A percentile compares a stretch with the other conserved stretches of the same genome.
These are phyloP conservation scores for Microstegium vimineum DNA, from an alignment of 176 grass and related monocot genomes.

Conservation along the genomic window DNA sequence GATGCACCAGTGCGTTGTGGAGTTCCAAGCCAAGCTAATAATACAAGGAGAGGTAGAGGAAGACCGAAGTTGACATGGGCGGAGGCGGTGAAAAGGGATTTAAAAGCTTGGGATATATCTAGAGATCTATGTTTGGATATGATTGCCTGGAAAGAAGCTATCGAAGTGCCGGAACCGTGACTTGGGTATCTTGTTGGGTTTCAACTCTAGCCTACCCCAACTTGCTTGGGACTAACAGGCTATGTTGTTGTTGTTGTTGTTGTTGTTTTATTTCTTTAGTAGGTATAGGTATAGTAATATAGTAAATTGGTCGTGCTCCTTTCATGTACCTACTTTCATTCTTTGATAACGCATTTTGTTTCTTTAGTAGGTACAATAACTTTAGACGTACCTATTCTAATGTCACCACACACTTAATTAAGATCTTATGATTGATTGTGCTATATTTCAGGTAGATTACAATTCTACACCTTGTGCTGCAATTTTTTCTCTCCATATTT, in stretches of 20 bases:
- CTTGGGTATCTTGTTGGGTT: no score
- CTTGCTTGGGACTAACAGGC: no score
- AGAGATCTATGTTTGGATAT: background rate
- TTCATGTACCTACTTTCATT: background rate
- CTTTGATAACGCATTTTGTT: background rate
- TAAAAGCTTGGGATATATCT: no score
- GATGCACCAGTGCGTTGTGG: no score
- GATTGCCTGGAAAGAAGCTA: no score
- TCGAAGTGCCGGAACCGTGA: no score
- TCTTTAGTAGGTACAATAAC: background rate
- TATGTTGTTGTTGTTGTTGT: no score
- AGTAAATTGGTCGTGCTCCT: background rate
- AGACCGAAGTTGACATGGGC: no score
- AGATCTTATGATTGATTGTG: background rate
- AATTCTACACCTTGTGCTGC: background rate
- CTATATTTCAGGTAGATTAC: background rate
- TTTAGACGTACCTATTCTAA: background rate
- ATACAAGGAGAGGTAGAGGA: no score
- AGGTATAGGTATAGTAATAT: background rate
- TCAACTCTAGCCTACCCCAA: no score
- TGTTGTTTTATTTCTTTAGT: background rate
- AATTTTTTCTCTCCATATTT: background rate
- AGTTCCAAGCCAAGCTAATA: no score
- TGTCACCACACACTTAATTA: background rate
- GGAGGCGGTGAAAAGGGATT: no score